Conservation (phyloP, 2,329 filamentous ascomycete genomes). For the Colletotrichum spinosum region DNA sequence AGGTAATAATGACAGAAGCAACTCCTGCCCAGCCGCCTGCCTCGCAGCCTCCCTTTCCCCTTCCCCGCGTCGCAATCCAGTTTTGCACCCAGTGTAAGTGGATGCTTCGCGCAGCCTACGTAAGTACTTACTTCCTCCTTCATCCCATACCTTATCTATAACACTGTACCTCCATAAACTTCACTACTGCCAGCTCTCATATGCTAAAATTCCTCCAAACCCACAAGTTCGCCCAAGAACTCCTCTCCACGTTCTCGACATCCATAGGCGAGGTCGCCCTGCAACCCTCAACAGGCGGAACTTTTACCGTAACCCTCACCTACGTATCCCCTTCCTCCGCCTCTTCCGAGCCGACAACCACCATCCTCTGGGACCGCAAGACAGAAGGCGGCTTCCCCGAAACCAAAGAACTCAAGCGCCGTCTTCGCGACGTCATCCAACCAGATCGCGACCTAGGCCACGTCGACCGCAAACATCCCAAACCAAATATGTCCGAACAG, state of each 20-base stretch:
- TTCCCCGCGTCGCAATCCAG: slow-evolving; percentile 86
- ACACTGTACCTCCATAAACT: slow-evolving; percentile 10
- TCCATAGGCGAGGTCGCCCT: slow-evolving; percentile 88
- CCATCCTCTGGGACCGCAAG: slow-evolving; percentile 88
- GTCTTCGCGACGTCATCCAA: slow-evolving; percentile 84
- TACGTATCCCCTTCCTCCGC: slow-evolving; percentile 33
- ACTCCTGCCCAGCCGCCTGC: background rate
- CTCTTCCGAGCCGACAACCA: slow-evolving; percentile 53
- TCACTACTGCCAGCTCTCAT: slow-evolving; percentile 2
- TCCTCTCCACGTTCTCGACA: slow-evolving; percentile 91
- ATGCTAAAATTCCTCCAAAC: slow-evolving; percentile 3
- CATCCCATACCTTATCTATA: slow-evolving; percentile 3
- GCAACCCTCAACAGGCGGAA: slow-evolving; percentile 84
- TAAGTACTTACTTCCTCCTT: slow-evolving; percentile 56
- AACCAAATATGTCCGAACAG: slow-evolving; percentile 21
- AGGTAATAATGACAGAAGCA: slow-evolving; percentile 19
- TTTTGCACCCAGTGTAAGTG: slow-evolving; percentile 96
- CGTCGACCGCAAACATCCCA: slow-evolving; percentile 69
- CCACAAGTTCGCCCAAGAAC: slow-evolving; percentile 87
- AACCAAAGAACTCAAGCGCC: slow-evolving; percentile 89
- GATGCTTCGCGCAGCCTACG: slow-evolving; percentile 89
- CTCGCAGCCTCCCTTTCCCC: slow-evolving; percentile 41
- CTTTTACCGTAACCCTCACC: slow-evolving; percentile 80
- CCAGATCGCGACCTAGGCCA: slow-evolving; percentile 84
- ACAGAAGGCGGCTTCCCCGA: slow-evolving; percentile 91